phyloP scores from a whole-genome alignment of 2,329 filamentous ascomycete species.

The Colletotrichum siamense region DNA sequence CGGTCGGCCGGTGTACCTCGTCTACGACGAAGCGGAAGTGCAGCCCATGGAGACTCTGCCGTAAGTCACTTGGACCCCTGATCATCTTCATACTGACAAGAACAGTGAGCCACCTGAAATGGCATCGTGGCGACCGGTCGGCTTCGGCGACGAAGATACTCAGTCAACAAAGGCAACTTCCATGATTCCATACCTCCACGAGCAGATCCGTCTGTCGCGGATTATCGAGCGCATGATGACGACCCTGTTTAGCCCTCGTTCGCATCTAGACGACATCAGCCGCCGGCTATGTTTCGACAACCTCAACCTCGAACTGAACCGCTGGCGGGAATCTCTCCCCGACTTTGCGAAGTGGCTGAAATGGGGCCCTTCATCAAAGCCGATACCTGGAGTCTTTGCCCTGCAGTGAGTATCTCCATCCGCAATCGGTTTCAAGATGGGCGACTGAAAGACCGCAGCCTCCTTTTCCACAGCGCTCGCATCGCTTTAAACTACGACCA shows the following conservation, averaged over 20 bases:
- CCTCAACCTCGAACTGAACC: constrained; percentile 25
- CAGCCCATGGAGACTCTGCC: constrained; percentile 5
- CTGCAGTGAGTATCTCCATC: constrained; percentile 23
- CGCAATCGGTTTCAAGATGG: not conserved
- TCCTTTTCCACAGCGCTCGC: constrained; percentile 28
- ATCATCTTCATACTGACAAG: not conserved
- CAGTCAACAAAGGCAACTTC: not conserved
- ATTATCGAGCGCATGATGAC: constrained; percentile 28
- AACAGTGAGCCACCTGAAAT: constrained; percentile 26
- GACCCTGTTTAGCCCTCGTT: constrained; percentile 8
- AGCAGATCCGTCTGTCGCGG: constrained; percentile 25
- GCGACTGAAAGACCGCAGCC: not conserved
- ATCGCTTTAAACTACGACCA: constrained; percentile 29
- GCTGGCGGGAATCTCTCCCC: constrained; percentile 24
- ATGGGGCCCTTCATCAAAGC: constrained; percentile 24
- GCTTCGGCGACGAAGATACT: constrained; percentile 19
- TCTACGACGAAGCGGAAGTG: constrained; percentile 20
- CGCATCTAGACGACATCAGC: not conserved
- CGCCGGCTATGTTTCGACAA: constrained; percentile 15
- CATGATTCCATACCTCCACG: constrained; percentile 24
- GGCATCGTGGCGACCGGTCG: constrained; percentile 27
- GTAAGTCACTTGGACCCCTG: not conserved
- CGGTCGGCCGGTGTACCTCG: constrained; percentile 21
- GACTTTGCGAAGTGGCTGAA: constrained; percentile 24
- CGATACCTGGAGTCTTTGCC: constrained; percentile 16